Conservation (phyloP, 768 basidiomycete species). For the Dioszegia crocea region DNA sequence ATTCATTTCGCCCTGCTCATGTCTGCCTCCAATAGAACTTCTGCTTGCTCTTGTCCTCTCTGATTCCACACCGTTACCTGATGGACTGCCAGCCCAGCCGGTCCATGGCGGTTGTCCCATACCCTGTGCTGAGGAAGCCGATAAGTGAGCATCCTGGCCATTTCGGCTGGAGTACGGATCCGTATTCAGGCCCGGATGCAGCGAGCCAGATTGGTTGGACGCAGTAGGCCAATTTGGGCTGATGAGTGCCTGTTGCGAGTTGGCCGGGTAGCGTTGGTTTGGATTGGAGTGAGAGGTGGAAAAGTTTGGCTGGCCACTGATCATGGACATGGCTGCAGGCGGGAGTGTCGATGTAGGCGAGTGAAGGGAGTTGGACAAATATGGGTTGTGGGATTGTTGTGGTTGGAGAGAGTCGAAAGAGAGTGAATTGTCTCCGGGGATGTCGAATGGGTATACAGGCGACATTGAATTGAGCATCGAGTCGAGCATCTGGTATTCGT, state of each 20-base stretch:
- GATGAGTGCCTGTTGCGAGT: background rate
- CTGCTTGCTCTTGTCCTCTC: background rate
- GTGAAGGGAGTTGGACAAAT: background rate
- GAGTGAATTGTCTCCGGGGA: background rate
- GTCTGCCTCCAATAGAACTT: background rate
- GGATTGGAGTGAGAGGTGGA: background rate
- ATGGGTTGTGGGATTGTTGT: background rate
- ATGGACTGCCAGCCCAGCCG: background rate
- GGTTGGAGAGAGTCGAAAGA: background rate
- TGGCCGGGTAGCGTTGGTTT: background rate
- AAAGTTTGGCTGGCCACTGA: background rate
- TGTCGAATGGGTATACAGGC: constrained; percentile 29
- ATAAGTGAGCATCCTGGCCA: background rate
- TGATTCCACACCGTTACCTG: background rate
- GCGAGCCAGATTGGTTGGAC: background rate
- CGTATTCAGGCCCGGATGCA: background rate
- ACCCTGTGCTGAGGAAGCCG: too few relatives aligned
- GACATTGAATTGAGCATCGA: constrained; percentile 68
- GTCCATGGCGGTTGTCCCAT: constrained; percentile 1
- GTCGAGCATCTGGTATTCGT: constrained; percentile 91
- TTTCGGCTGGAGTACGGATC: background rate
- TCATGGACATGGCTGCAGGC: background rate
- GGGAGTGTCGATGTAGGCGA: background rate
- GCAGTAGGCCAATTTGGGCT: constrained; percentile 2
- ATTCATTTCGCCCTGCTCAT: too few relatives aligned